Evolutionary conservation across 2,329 filamentous ascomycete genomes (phyloP).

Genomic region (Dichotomopilus funicola): DNA sequence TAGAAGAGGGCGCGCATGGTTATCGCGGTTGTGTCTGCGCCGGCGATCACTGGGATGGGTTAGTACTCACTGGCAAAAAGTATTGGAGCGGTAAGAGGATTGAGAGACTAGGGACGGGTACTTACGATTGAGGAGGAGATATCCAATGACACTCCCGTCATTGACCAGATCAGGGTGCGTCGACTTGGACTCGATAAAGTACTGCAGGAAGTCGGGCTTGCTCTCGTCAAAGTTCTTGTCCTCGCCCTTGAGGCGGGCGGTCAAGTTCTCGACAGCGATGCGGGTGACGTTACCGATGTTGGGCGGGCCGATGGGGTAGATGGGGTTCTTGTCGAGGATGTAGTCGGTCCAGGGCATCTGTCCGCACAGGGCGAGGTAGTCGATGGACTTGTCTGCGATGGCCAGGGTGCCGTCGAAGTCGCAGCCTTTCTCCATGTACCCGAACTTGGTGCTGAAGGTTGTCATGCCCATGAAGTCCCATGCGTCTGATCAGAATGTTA

Average conservation of each 20-base stretch:
- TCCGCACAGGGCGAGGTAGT: constrained; percentile 21
- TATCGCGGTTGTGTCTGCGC: constrained; percentile 62
- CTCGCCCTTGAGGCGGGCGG: constrained; percentile 16
- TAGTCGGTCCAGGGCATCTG: constrained; percentile 28
- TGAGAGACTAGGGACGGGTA: too few species aligned
- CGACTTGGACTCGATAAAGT: constrained; percentile 50
- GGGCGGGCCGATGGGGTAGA: constrained; percentile 30
- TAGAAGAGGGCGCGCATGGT: constrained; percentile 56
- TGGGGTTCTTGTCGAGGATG: constrained; percentile 35
- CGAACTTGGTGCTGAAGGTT: constrained; percentile 54
- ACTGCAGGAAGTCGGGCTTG: constrained; percentile 45
- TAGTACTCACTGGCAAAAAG: too few species aligned
- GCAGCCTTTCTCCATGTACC: constrained; percentile 53
- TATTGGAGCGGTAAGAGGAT: background rate
- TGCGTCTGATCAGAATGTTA: constrained; percentile 14
- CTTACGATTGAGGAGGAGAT: constrained; percentile 21
- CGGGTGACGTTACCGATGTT: constrained; percentile 26
- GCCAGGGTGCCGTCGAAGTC: constrained; percentile 56
- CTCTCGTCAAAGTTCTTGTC: constrained; percentile 17
- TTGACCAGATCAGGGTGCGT: constrained; percentile 51
- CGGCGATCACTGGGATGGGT: constrained; percentile 28
- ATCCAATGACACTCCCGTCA: constrained; percentile 18
- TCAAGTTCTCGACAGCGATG: constrained; percentile 27
- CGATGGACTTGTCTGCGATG: constrained; percentile 19
- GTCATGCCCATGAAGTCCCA: constrained; percentile 41